Base-by-base conservation (phyloP, 805 yeast genomes). In the Jamesozyma lodderae region DNA sequence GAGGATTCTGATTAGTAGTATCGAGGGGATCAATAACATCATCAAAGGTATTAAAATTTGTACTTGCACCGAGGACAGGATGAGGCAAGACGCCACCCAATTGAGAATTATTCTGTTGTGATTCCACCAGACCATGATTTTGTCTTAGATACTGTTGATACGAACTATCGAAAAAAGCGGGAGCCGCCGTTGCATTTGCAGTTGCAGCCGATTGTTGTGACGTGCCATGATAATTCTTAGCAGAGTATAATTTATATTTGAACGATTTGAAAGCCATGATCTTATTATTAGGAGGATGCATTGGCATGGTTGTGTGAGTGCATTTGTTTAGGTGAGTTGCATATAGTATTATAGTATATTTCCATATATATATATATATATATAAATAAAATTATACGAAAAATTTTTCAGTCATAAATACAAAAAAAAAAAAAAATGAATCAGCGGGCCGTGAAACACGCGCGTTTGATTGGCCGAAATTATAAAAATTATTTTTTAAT, bases 401-500 rank as follows among this genome's bases (percentile, higher is more conserved):
- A 2, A 27, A 8, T 22, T 22, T 22, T 10, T 22, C 10, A 7
- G 10, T 22, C 24, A 22, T 7, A 22, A 22, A 22, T 22, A 22
- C 6, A 22, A 7, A 22, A 22, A 22, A 7, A 22, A 22, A 22
- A 22, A 7, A 22, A 22, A 22, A 22, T 22, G n/a, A n/a, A n/a
- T n/a, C n/a, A n/a, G n/a, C n/a, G n/a, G n/a, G n/a, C n/a, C n/a
- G n/a, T n/a, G n/a, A n/a, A n/a, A n/a, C n/a, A 22, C 7, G 24
- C 24, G 24, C 24, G 24, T 22, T 22, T 14, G 6, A 22, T 22
- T 22, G 24, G 6, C 6, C 6, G 10, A 22, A 7, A 22, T 22
- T 22, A 22, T 22, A 28, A 16, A 28, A 28, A 6, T 61, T 68
- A 80, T 55, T 75, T 70, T 66, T 81, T 83, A 49, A 78, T 60